phyloP scores from a whole-genome alignment of 1,284 basidiomycete genomes.

The Chalciporus sp. region DNA sequence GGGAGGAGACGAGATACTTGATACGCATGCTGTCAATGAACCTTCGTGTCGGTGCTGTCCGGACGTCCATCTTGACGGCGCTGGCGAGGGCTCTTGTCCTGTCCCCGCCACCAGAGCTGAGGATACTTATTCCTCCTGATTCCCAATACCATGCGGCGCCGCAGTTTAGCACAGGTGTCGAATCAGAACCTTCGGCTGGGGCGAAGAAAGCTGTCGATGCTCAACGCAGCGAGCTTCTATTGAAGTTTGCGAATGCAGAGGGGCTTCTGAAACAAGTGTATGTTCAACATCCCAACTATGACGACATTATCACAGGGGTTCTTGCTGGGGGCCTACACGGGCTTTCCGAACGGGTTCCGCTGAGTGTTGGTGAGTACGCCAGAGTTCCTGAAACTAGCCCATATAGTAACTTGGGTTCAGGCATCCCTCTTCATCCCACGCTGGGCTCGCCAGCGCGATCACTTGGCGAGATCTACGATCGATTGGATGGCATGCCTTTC shows the following conservation, averaged over 20 bases:
- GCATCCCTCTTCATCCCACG: conserved; percentile 70
- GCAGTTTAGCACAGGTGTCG: conserved; percentile 42
- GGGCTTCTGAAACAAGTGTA: conserved; percentile 74
- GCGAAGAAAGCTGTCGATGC: conserved; percentile 50
- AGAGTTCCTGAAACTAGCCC: conserved; percentile 34
- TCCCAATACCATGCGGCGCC: conserved; percentile 42
- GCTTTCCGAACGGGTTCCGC: conserved; percentile 66
- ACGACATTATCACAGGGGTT: conserved; percentile 72
- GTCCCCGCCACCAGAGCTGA: conserved; percentile 42
- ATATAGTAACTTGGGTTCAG: conserved; percentile 38
- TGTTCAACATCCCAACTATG: conserved; percentile 89
- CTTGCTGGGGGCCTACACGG: conserved; percentile 62
- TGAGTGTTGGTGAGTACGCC: conserved; percentile 68
- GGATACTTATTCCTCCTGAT: conserved; percentile 22
- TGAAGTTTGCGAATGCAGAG: conserved; percentile 58
- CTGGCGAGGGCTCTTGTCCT: conserved; percentile 83
- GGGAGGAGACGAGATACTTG: conserved; percentile 86
- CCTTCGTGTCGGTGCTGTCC: conserved; percentile 85
- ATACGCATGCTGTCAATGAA: conserved; percentile 83
- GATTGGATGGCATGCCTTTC: conserved; percentile 70
- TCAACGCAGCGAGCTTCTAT: conserved; percentile 47
- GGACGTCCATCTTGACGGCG: conserved; percentile 81
- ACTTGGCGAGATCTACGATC: conserved; percentile 79
- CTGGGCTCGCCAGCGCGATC: conserved; percentile 87
- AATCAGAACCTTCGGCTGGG: conserved; percentile 37